Percentiles rank a stretch among this genome's conserved stretches.
phyloP scores from a whole-genome alignment of 257 asterid genomes.

The Coffea eugenioides region DNA sequence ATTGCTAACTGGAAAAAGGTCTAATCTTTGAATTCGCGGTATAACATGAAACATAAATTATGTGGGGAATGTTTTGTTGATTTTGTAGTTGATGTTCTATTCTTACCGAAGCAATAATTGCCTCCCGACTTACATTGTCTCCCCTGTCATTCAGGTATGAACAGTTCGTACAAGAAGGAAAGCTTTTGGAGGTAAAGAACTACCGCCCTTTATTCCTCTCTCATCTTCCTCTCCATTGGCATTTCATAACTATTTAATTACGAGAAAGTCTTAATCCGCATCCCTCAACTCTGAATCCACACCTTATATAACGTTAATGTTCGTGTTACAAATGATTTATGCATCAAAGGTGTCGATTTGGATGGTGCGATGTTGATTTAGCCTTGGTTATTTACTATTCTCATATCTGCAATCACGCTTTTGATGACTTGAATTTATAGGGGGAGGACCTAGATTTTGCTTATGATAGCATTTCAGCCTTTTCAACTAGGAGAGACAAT shows the following conservation, averaged over 20 bases:
- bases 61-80: neutral
- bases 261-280: neutral
- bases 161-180: conserved; percentile 78
- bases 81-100: neutral
- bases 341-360: too few relatives aligned
- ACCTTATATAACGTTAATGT: too few relatives aligned
- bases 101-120: neutral
- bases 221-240: neutral
- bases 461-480: conserved; percentile 97
- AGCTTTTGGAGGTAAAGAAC: conserved; percentile 75
- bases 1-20: neutral
- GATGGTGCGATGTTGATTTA: too few relatives aligned
- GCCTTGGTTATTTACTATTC: neutral
- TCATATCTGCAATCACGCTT: neutral
- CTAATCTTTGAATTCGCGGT: neutral
- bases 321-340: too few relatives aligned
- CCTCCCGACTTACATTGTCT: neutral
- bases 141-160: conserved; percentile 53
- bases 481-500: conserved; percentile 92
- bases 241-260: too few relatives aligned
- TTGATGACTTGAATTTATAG: conserved; percentile 34
- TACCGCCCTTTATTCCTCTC: neutral
- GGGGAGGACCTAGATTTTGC: conserved; percentile 99
- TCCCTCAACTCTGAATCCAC: too few relatives aligned
- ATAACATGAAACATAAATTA: neutral